Percentiles rank a stretch among this genome's conserved stretches.
These are phyloP conservation scores for Infundibulicybe gibba DNA, from an alignment of 768 basidiomycete genomes.

Conservation along the genomic window DNA sequence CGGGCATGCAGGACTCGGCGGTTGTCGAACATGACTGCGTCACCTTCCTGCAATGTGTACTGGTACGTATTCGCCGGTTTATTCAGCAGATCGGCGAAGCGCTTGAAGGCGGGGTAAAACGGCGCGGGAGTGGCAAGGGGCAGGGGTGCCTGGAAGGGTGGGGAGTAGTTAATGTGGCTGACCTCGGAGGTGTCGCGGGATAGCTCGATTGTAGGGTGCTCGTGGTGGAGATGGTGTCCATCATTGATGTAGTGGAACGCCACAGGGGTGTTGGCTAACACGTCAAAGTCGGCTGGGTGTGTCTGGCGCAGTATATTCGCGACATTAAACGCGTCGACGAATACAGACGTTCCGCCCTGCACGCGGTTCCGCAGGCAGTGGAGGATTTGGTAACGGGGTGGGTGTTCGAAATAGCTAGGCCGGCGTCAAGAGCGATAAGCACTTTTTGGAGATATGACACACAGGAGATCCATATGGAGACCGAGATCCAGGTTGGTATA, in stretches of 20 bases:
- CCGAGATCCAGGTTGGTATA: constrained; percentile 90
- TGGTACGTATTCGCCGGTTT: constrained; percentile 46
- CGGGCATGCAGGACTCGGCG: constrained; percentile 85
- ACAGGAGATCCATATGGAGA: constrained; percentile 91
- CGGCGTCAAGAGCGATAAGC: not conserved
- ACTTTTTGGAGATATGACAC: constrained; percentile 25
- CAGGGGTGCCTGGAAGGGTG: constrained; percentile 90
- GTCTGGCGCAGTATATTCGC: constrained; percentile 47
- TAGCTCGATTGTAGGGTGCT: constrained; percentile 77
- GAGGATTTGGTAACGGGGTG: constrained; percentile 89
- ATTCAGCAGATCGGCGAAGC: constrained; percentile 59
- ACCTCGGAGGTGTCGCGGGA: constrained; percentile 31
- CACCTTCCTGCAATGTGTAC: constrained; percentile 76
- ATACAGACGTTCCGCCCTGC: constrained; percentile 78
- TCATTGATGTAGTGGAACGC: constrained; percentile 91
- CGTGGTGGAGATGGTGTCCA: constrained; percentile 71
- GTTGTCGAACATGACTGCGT: constrained; percentile 91
- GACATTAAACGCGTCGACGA: constrained; percentile 75
- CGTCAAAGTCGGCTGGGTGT: constrained; percentile 49
- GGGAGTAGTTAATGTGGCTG: constrained; percentile 83
- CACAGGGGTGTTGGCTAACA: constrained; percentile 64
- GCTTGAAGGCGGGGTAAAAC: constrained; percentile 61
- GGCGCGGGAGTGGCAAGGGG: constrained; percentile 44
- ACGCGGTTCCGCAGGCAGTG: constrained; percentile 89
- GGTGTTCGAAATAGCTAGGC: constrained; percentile 82